These are phyloP conservation scores for Saposhnikovia divaricata DNA, from an alignment of 129 eudicot species.

Conservation along the genomic window DNA sequence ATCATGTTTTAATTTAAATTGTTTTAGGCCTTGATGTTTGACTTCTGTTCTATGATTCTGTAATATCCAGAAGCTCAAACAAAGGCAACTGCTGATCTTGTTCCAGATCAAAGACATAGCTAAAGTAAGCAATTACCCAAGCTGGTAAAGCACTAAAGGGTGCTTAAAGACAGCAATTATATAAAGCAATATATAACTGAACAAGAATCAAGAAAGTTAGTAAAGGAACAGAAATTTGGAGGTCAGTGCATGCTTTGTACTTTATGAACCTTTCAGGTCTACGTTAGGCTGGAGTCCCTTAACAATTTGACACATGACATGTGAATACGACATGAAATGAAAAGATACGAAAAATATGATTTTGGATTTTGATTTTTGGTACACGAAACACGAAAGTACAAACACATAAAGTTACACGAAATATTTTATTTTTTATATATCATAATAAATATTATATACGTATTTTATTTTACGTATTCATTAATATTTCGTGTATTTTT, in stretches of 20 bases:
- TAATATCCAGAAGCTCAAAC: background rate
- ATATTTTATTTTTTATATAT: too few species aligned
- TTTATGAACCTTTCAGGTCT: background rate
- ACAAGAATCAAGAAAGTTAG: background rate
- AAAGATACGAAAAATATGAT: too few species aligned
- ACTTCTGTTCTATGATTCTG: background rate
- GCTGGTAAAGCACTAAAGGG: conserved; percentile 11
- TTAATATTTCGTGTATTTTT: too few species aligned
- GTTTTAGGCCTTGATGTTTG: background rate
- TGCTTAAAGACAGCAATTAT: background rate
- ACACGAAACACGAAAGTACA: too few species aligned
- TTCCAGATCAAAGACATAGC: background rate
- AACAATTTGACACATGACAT: too few species aligned
- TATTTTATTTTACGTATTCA: too few species aligned
- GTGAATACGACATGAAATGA: too few species aligned
- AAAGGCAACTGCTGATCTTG: background rate
- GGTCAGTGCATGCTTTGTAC: conserved; percentile 9
- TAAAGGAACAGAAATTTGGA: background rate
- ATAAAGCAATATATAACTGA: background rate
- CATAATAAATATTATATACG: too few species aligned
- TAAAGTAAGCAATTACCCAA: background rate
- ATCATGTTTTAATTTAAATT: background rate
- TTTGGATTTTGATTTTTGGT: too few species aligned
- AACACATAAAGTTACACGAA: too few species aligned
- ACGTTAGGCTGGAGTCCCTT: too few species aligned